These are phyloP conservation scores for Hordeum pubiflorum DNA, from an alignment of 202 grass and related monocot species.

Conservation along the genomic window DNA sequence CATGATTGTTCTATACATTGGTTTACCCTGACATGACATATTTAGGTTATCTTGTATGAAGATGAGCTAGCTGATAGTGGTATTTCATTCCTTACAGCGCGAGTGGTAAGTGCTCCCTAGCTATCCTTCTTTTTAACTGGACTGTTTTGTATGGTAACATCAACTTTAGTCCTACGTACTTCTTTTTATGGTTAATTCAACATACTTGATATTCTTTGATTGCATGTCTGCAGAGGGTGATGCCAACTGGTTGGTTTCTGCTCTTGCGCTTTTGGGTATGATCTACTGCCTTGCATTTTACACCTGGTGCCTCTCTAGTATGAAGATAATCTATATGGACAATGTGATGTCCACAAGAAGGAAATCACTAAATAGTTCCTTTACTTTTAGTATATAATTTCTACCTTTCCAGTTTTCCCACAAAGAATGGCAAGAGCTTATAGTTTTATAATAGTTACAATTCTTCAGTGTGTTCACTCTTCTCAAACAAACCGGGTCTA, in stretches of 20 bases:
- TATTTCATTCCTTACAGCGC: conserved; percentile 82
- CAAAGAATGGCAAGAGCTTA: not conserved
- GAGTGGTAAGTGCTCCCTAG: conserved; percentile 56
- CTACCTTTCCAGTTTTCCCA: not conserved
- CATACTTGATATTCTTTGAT: conserved; percentile 26
- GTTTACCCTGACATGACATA: not conserved
- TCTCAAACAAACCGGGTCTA: not conserved
- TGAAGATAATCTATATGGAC: not conserved
- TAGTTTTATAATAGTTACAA: not conserved
- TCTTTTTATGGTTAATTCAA: not conserved
- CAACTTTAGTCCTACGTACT: conserved; percentile 9
- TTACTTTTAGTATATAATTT: not conserved
- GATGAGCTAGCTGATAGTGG: conserved; percentile 95
- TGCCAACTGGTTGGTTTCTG: conserved; percentile 96
- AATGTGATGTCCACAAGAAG: not conserved
- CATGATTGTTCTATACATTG: not conserved
- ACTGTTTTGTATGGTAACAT: not conserved
- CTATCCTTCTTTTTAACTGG: not conserved
- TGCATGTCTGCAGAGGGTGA: conserved; percentile 69
- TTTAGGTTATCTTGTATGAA: conserved; percentile 91
- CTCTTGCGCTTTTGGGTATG: conserved; percentile 84
- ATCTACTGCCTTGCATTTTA: conserved; percentile 10
- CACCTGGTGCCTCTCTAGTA: not conserved
- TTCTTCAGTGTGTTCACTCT: not conserved
- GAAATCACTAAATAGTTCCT: not conserved